A percentile compares a stretch with the other conserved stretches of the same genome.
These are phyloP conservation scores for Aspergillus biplanus DNA, from an alignment of 495 filamentous ascomycete genomes.

Conservation along the genomic window DNA sequence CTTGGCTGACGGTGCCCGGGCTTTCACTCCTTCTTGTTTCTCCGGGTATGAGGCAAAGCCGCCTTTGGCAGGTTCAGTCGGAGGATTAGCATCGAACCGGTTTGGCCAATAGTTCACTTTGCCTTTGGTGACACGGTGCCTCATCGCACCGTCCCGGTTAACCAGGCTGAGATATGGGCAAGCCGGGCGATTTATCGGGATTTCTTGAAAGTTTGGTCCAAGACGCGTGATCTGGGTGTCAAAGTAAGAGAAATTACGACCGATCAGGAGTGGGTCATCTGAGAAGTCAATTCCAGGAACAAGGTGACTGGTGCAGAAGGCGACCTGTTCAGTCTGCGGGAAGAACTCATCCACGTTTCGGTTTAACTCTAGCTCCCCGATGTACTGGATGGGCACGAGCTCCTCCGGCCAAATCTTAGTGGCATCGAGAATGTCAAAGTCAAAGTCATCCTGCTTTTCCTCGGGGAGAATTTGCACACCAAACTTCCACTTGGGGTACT, in stretches of 20 bases:
- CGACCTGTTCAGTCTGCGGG: slow-evolving; percentile 76
- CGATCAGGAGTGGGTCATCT: slow-evolving; percentile 80
- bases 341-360: slow-evolving; percentile 86
- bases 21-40: slow-evolving; percentile 70
- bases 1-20: slow-evolving; percentile 69
- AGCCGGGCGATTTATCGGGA: slow-evolving; percentile 78
- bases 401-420: slow-evolving; percentile 94
- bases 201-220: slow-evolving; percentile 82
- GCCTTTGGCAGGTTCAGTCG: slow-evolving; percentile 60
- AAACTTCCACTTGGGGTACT: slow-evolving; percentile 80
- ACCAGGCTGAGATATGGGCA: slow-evolving; percentile 67
- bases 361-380: slow-evolving; percentile 83
- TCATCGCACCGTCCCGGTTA: slow-evolving; percentile 42
- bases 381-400: slow-evolving; percentile 74
- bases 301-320: slow-evolving; percentile 85
- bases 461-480: slow-evolving; percentile 78
- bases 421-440: slow-evolving; percentile 90
- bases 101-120: slow-evolving; percentile 92
- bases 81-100: slow-evolving; percentile 65
- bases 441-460: slow-evolving; percentile 74
- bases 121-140: slow-evolving; percentile 63
- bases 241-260: slow-evolving; percentile 85
- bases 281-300: slow-evolving; percentile 89
- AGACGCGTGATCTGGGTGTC: slow-evolving; percentile 86
- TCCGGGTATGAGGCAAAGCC: slow-evolving; percentile 71